Evolutionary conservation across 148 eudicot species (phyloP).

Genomic region (Limonium bicolor): DNA sequence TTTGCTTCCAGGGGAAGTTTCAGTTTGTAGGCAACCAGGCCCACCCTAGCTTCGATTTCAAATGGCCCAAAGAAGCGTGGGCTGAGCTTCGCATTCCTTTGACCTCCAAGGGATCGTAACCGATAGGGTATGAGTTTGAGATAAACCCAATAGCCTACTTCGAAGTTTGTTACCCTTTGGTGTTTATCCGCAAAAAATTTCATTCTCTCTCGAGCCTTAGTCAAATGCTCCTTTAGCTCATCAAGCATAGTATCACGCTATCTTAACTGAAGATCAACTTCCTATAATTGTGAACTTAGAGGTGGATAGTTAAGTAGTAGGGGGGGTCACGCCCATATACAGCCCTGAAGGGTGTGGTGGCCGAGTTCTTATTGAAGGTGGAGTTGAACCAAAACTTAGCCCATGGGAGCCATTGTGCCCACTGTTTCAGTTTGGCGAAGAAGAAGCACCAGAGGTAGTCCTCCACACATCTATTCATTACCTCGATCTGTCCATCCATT

Average conservation of each 20-base stretch:
- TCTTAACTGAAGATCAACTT: too few species aligned
- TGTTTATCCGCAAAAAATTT: neutral
- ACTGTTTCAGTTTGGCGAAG: neutral
- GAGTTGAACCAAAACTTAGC: slow-evolving; percentile 2
- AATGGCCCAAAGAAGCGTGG: too few species aligned
- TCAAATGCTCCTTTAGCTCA: neutral
- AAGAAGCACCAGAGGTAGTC: neutral
- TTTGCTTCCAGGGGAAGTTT: too few species aligned
- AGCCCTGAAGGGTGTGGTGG: too few species aligned
- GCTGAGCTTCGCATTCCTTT: too few species aligned
- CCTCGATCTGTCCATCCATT: slow-evolving; percentile 1
- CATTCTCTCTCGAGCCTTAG: neutral
- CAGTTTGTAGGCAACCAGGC: too few species aligned
- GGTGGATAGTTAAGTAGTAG: neutral
- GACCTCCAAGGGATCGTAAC: too few species aligned
- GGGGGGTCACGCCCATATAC: too few species aligned
- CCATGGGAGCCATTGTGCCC: neutral
- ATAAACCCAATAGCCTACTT: neutral
- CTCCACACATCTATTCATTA: neutral
- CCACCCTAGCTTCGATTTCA: too few species aligned
- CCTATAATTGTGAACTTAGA: neutral
- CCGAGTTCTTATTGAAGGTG: neutral
- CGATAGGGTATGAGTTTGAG: too few species aligned
- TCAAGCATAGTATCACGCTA: neutral
- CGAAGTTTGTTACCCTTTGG: neutral